These are phyloP conservation scores for Euphorbia lathyris DNA, from an alignment of 345 rosid genomes.

Conservation along the genomic window DNA sequence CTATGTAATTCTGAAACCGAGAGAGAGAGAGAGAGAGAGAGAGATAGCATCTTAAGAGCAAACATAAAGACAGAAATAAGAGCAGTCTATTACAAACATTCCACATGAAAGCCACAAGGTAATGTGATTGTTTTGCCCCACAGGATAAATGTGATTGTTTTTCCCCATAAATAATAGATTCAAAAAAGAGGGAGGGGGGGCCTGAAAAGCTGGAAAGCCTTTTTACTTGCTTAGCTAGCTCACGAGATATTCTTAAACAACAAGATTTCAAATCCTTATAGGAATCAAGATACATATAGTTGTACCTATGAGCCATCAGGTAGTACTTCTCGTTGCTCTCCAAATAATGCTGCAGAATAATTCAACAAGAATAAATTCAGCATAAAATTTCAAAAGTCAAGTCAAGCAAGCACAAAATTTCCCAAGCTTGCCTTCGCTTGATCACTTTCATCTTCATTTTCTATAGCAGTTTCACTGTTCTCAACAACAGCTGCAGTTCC, in stretches of 20 bases:
- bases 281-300: background rate
- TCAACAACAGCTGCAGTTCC: constrained; percentile 41
- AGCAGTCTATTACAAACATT: background rate
- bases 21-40: background rate
- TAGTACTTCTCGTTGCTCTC: constrained; percentile 97
- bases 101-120: background rate
- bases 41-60: background rate
- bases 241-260: background rate
- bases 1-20: background rate
- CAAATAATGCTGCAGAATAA: constrained; percentile 69
- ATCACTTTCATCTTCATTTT: constrained; percentile 84
- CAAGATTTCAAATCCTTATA: background rate
- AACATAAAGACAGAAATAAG: background rate
- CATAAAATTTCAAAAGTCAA: constrained; percentile 10
- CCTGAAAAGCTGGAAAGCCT: background rate
- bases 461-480: constrained; percentile 51
- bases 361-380: constrained; percentile 12
- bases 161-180: background rate
- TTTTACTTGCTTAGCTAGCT: background rate
- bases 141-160: background rate
- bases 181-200: background rate
- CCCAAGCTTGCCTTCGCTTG: constrained; percentile 75
- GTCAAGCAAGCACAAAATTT: constrained; percentile 12
- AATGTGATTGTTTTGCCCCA: background rate
- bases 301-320: constrained; percentile 91